phyloP scores from a whole-genome alignment of 768 basidiomycete genomes.

The Termitomyces sp. region DNA sequence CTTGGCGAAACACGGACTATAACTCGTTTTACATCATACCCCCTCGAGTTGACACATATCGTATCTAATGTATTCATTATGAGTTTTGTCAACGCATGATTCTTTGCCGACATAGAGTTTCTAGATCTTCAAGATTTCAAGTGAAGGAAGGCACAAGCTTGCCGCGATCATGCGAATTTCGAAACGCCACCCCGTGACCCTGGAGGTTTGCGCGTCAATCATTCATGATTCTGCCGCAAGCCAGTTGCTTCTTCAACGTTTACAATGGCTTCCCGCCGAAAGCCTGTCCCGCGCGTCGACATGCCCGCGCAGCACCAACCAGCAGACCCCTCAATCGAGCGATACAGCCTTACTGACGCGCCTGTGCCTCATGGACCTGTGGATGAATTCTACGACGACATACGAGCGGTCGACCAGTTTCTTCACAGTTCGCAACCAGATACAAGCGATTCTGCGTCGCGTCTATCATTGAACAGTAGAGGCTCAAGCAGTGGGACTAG shows the following conservation, averaged over 20 bases:
- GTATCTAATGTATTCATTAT: background rate
- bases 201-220: background rate
- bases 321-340: constrained; percentile 7
- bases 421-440: background rate
- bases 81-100: background rate
- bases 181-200: constrained; percentile 10
- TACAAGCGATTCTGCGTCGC: background rate
- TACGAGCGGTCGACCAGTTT: constrained; percentile 2
- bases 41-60: too few species aligned
- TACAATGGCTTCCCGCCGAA: constrained; percentile 11
- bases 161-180: background rate
- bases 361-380: constrained; percentile 1
- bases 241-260: background rate
- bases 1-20: background rate
- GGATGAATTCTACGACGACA: constrained; percentile 3
- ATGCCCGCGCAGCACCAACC: constrained; percentile 5
- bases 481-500: background rate
- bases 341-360: constrained; percentile 10
- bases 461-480: background rate
- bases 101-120: background rate
- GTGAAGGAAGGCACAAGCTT: background rate
- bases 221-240: background rate
- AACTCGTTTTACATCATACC: background rate
- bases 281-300: background rate
- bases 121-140: background rate